Evolutionary conservation across 2,329 filamentous ascomycete species (phyloP).

Genomic region (Cytospora piceicola): DNA sequence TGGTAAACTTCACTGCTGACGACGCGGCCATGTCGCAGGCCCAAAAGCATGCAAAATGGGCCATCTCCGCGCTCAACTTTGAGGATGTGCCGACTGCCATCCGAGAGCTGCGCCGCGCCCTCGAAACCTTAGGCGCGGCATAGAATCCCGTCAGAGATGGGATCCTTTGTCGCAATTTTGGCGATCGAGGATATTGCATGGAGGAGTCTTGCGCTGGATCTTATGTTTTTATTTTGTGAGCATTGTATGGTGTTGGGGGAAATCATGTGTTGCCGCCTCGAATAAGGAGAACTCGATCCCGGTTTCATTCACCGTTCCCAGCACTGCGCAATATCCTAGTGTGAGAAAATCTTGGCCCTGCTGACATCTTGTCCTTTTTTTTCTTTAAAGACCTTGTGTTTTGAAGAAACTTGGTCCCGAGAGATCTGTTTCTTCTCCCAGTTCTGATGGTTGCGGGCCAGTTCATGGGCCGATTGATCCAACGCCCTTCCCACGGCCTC

Average conservation of each 20-base stretch:
- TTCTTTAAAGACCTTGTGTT: constrained; percentile 15
- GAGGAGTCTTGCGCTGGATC: background rate
- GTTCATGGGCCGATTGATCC: constrained; percentile 13
- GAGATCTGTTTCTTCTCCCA: background rate
- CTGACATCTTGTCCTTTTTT: constrained; percentile 1
- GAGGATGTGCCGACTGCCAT: constrained; percentile 92
- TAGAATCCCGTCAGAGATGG: constrained; percentile 39
- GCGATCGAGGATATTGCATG: background rate
- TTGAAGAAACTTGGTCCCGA: background rate
- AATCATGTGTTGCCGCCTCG: constrained; percentile 5
- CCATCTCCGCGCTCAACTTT: constrained; percentile 94
- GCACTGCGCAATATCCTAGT: background rate
- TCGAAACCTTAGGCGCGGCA: constrained; percentile 69
- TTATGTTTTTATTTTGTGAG: constrained; percentile 2
- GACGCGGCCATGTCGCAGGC: constrained; percentile 74
- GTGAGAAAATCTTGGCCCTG: constrained; percentile 8
- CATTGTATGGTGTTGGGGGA: constrained; percentile 29
- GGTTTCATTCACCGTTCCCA: background rate
- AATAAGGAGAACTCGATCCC: constrained; percentile 10
- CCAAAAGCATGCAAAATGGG: constrained; percentile 96
- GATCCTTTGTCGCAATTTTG: background rate
- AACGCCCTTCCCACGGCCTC: constrained; percentile 3
- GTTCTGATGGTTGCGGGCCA: background rate
- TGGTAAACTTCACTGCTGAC: constrained; percentile 50
- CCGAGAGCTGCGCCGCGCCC: constrained; percentile 76